Percentiles rank a stretch among this genome's conserved stretches.
phyloP scores from a whole-genome alignment of 805 yeast genomes.

The Yamadazyma paraphyllophila region DNA sequence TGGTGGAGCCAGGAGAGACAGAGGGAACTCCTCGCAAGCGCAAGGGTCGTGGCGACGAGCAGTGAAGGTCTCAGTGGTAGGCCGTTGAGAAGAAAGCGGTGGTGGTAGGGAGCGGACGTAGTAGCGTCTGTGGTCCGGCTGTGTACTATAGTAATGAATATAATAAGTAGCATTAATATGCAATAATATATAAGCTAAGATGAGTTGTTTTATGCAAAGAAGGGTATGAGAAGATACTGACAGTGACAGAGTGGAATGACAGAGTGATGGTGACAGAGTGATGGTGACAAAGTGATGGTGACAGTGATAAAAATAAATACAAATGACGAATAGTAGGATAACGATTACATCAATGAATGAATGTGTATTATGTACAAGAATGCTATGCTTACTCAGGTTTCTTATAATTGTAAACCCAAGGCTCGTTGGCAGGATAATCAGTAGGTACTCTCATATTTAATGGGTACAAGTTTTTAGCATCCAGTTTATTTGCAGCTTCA shows the following conservation, averaged over 20 bases:
- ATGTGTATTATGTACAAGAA: background rate
- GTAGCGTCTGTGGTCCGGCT: too few relatives aligned
- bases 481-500: conserved; percentile 57
- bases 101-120: background rate
- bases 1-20: conserved; percentile 25
- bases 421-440: conserved; percentile 76
- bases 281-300: too few relatives aligned
- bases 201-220: too few relatives aligned
- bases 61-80: too few relatives aligned
- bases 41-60: conserved; percentile 2
- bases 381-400: conserved; percentile 1
- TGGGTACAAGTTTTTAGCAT: conserved; percentile 57
- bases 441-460: conserved; percentile 86
- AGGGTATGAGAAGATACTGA: too few relatives aligned
- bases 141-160: background rate
- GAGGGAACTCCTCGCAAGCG: conserved; percentile 5
- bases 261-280: too few relatives aligned
- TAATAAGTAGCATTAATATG: too few relatives aligned
- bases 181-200: too few relatives aligned
- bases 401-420: conserved; percentile 65
- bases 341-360: too few relatives aligned
- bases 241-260: too few relatives aligned
- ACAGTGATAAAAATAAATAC: too few relatives aligned
- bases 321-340: too few relatives aligned
- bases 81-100: background rate